These are phyloP conservation scores for Mortierella hygrophila DNA, from an alignment of 192 early-diverging fungal genomes.

Conservation along the genomic window DNA sequence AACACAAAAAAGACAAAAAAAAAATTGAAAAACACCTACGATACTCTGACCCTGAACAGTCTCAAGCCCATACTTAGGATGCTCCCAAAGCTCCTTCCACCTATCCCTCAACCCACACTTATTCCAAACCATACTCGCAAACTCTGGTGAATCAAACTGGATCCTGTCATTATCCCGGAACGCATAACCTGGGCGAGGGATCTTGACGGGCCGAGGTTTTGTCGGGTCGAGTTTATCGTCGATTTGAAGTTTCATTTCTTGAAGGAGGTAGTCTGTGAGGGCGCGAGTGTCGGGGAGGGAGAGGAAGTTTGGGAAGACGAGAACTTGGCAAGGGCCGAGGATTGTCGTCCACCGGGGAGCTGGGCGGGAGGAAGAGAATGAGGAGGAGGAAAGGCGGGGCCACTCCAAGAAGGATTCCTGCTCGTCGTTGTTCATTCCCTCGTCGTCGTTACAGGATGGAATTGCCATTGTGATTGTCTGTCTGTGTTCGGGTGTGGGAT, in stretches of 20 bases:
- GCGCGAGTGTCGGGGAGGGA: slow-evolving; percentile 12
- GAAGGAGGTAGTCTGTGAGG: slow-evolving; percentile 35
- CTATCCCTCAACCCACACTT: slow-evolving; percentile 47
- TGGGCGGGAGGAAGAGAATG: slow-evolving; percentile 17
- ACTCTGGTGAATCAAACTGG: slow-evolving; percentile 57
- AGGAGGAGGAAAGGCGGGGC: slow-evolving; percentile 46
- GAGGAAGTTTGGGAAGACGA: slow-evolving; percentile 39
- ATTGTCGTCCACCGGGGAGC: slow-evolving; percentile 27
- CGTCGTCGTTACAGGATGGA: not conserved
- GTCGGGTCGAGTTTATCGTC: slow-evolving; percentile 44
- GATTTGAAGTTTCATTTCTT: slow-evolving; percentile 40
- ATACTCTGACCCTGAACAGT: slow-evolving; percentile 46
- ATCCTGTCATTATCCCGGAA: slow-evolving; percentile 73
- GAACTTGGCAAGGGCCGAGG: slow-evolving; percentile 35
- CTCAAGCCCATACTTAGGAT: slow-evolving; percentile 50
- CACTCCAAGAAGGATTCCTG: not conserved
- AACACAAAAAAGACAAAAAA: not conserved
- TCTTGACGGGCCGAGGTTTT: slow-evolving; percentile 17
- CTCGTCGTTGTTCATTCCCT: not conserved
- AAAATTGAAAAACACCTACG: slow-evolving; percentile 38
- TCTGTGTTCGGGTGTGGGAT: no score
- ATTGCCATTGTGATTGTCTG: not conserved
- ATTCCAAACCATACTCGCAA: slow-evolving; percentile 64
- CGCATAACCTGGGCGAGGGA: slow-evolving; percentile 68
- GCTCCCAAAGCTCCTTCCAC: slow-evolving; percentile 46